Evolutionary conservation across 2,329 filamentous ascomycete genomes (phyloP), one percentile per base, ranked within the genome.

Genomic region (Chaetomiaceae sp.): DNA sequence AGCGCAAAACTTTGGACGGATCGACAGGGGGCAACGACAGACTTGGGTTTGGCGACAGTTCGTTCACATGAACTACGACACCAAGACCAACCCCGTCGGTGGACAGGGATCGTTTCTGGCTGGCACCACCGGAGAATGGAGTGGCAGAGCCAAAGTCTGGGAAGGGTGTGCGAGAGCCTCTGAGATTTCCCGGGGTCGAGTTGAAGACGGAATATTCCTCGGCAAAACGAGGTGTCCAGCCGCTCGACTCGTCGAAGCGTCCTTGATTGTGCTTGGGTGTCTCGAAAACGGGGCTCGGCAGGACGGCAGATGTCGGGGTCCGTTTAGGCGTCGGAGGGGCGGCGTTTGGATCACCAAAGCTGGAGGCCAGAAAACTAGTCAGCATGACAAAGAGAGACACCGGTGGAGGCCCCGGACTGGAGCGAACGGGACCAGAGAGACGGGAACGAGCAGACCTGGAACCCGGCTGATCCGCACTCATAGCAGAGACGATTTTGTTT

Each of bases 151-250:
- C 60, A 60, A 74, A 73, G 58, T 77, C 75, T 57, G 67, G 60
- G 62, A 78, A 79, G 13, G 67, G 64, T 51, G 64, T 70, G 50
- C 72, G 69, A 38, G 69, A 65, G 47, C 70, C 74, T 60, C 70
- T 71, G 48, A 82, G 69, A 62, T 81, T 79, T 42, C 78, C 80
- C 14, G 81, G 81, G 8, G 80, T 82, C n/a, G 75, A 70, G 67
- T 82, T 81, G 70, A 84, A 83, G 61, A 83, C 79, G 55, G 80
- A 82, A 61, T 81, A 83, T 57, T 83, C 80, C 63, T 83, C 79
- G 57, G 80, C 79, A 69, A 82, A 84, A 51, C 73, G 74, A 64
- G 81, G 80, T 39, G 80, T 83, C 75, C 77, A 80, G 58, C 73
- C 73, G 58, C 71, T 70, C 46, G 73, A 65, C 55, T 78, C 73